Evolutionary conservation across 495 filamentous ascomycete genomes (phyloP), one percentile per base, ranked within the genome.

Genomic region (Pyronema domesticum): DNA sequence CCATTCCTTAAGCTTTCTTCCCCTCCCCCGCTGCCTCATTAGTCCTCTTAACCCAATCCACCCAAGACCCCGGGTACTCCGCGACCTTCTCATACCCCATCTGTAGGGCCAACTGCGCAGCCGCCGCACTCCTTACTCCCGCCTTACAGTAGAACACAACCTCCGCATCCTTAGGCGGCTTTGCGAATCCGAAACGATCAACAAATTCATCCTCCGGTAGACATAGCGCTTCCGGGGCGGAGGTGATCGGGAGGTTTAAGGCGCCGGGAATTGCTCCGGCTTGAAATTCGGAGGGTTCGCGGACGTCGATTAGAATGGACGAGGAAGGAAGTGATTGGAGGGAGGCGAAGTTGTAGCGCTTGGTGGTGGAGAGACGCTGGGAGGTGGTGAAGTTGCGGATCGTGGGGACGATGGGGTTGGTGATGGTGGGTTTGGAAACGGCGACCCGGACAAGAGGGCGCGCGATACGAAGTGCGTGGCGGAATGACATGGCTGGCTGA

Each of bases 131-230:
- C 67, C 91, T 74, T 55, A 95, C 86, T 2, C 91, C 91, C 0
- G 86, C 79, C 70, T 84, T 89, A 68, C 91, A 98, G 66, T 94
- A 98, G 61, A 95, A 91, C 1, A 95, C 78, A 9, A 95, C 69
- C 59, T 80, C 75, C 42, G 63, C 61, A 48, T 72, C 72, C 55
- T 66, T 66, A 3, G 44, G 49, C 0, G 85, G 84, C 50, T 81
- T 81, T 46, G 69, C 67, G 61, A 79, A 83, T 3, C 84, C 84
- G 66, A 79, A 83, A 9, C 77, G 67, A 57, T 83, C 82, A 54
- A 77, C 72, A 67, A 98, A 98, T 56, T 94, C 87, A 11, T 83
- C 82, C 0, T 68, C 70, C 0, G 70, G 68, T 5, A 95, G 76
- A 64, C 82, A 80, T 51, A 89, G 76, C 11, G 81, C 81, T 61